Conservation (phyloP, 805 yeast species). For the Suhomyces kilbournensis region DNA sequence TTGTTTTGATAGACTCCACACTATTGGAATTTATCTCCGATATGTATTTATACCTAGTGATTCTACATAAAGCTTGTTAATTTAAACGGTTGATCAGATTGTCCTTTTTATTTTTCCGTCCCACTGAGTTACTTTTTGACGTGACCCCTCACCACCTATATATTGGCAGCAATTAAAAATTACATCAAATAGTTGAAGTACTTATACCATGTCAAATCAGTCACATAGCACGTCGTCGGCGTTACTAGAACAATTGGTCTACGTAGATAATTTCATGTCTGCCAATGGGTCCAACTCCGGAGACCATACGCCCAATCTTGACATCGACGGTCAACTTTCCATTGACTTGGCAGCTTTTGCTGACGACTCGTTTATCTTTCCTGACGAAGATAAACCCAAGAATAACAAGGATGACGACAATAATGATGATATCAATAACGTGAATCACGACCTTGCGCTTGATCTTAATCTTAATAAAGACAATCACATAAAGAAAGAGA, state of each 20-base stretch:
- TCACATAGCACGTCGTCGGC: constrained; percentile 33
- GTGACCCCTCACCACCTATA: not conserved
- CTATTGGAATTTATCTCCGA: not conserved
- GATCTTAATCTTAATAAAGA: not conserved
- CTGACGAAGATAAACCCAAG: constrained; percentile 74
- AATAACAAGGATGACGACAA: constrained; percentile 17
- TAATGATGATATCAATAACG: not conserved
- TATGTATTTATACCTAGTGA: constrained; percentile 1
- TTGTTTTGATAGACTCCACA: constrained; percentile 1
- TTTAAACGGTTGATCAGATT: not conserved
- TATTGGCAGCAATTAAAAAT: not conserved
- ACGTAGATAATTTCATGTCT: constrained; percentile 68
- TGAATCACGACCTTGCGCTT: not conserved
- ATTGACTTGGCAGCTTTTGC: constrained; percentile 78
- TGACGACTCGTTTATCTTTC: constrained; percentile 74
- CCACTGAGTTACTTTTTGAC: not conserved
- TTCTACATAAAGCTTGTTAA: not conserved
- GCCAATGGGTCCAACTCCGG: constrained; percentile 34
- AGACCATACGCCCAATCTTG: constrained; percentile 39
- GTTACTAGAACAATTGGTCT: constrained; percentile 71
- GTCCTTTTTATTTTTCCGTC: not conserved
- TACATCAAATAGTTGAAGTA: no score
- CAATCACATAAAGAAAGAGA: not conserved
- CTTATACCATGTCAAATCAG: constrained; percentile 2
- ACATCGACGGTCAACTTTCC: constrained; percentile 39